Conservation (phyloP, 164 flowering plant species). For the Akebia trifoliata region DNA sequence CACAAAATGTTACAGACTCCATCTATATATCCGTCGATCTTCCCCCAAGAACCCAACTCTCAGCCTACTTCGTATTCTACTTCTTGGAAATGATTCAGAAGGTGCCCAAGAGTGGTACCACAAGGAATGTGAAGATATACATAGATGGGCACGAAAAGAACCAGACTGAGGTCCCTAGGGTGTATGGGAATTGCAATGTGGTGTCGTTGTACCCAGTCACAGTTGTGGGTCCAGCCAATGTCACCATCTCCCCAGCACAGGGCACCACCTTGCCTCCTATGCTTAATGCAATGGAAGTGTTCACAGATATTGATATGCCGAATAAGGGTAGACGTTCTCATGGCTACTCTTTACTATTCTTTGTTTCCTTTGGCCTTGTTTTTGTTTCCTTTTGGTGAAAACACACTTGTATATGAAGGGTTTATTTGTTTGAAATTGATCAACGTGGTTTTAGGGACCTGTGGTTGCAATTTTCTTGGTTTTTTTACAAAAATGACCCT, state of each 20-base stretch:
- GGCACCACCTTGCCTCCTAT: background rate
- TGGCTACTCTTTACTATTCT: too few species aligned
- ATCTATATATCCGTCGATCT: conserved; percentile 3
- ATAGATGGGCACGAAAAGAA: background rate
- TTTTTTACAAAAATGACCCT: too few species aligned
- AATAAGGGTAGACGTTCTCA: too few species aligned
- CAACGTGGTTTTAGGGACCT: too few species aligned
- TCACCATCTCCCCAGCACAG: background rate
- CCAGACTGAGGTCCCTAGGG: background rate
- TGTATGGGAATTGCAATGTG: background rate
- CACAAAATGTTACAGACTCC: background rate
- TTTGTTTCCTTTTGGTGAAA: too few species aligned
- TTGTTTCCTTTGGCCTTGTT: too few species aligned
- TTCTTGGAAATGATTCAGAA: background rate
- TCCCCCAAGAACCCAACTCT: background rate
- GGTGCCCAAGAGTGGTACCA: background rate
- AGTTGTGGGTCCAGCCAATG: background rate
- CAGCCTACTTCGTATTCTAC: background rate
- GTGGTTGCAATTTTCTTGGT: too few species aligned
- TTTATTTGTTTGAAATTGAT: too few species aligned
- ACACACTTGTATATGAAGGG: too few species aligned
- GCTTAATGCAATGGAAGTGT: background rate
- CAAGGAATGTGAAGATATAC: background rate
- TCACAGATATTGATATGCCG: background rate
- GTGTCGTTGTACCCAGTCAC: background rate